Base-by-base conservation (phyloP, 2,329 filamentous ascomycete genomes). In the Fusarium sp. region DNA sequence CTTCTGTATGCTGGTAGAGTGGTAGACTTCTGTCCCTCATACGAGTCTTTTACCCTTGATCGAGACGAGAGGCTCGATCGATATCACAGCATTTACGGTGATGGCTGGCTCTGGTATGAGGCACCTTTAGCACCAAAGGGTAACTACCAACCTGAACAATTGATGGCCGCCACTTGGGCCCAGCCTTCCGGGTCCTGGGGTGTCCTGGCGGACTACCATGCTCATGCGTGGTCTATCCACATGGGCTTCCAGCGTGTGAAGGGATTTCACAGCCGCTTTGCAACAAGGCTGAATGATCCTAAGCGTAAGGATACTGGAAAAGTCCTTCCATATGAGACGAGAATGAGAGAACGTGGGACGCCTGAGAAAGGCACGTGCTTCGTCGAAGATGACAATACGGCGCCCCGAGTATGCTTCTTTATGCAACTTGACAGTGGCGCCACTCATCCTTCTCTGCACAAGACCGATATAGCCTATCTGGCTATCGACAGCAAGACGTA, bases 51-150 rank as follows among this genome's bases (percentile, higher is more conserved):
- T 39, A 76, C 74, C 10, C 21, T 69, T 10, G 71, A 76, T 23
- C 66, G 76, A 38, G 54, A 72, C 8, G 63, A 76, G 48, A 75
- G 76, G 25, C 66, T 78, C 10, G 56, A 75, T n/a, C 62, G 65
- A 15, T 78, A 78, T 60, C 63, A 61, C 16, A 29, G 62, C 27
- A 38, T 72, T 23, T 49, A 78, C n/a, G 74, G 76, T 7, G 58
- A 69, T n/a, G 76, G 74, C 4, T 78, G 74, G 76, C 72, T 78
- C n/a, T 78, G 76, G 76, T 76, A 65, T 27, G 76, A 78, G 27
- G 61, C 73, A 11, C 76, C 76, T 1, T 54, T 78, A 25, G 68
- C 74, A 12, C 72, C 68, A 14, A 56, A 41, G 10, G 59, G 52
- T 7, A 56, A 55, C 37, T 54, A 60, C 33, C 61, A 66, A 44